phyloP scores from a whole-genome alignment of 345 rosid genomes.

The Pseudoturritis turrita region DNA sequence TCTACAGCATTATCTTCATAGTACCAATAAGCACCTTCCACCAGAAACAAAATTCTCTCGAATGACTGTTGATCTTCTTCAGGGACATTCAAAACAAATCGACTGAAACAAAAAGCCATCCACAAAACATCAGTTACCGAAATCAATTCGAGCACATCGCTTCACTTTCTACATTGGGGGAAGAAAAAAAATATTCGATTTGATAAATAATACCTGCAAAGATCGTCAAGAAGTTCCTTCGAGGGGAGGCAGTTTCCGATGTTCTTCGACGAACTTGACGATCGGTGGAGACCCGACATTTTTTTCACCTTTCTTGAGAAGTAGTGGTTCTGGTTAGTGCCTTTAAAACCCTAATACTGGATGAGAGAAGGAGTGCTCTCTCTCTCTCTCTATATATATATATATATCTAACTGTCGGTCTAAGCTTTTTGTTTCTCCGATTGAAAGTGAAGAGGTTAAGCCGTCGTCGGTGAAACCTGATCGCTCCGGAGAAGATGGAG shows the following conservation, averaged over 20 bases:
- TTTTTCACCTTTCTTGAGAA: background rate
- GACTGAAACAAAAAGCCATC: constrained; percentile 46
- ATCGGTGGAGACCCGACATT: constrained; percentile 71
- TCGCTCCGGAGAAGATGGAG: constrained; percentile 5
- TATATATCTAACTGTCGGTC: background rate
- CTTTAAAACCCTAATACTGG: constrained; percentile 28
- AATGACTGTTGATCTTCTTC: constrained; percentile 97
- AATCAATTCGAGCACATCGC: background rate
- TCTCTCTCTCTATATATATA: background rate
- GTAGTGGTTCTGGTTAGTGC: constrained; percentile 9
- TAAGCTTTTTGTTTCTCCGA: background rate
- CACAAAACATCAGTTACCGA: background rate
- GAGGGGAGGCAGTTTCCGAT: constrained; percentile 74
- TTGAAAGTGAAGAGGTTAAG: constrained; percentile 1
- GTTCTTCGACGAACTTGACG: constrained; percentile 70
- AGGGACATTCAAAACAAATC: constrained; percentile 95
- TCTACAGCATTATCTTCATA: constrained; percentile 96
- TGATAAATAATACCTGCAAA: constrained; percentile 70
- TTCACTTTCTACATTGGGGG: background rate
- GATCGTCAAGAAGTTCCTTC: constrained; percentile 97
- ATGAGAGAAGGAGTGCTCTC: background rate
- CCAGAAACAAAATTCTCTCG: constrained; percentile 93
- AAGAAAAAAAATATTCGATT: background rate
- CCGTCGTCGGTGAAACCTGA: constrained; percentile 22
- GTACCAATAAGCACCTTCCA: constrained; percentile 98